Conservation (phyloP, 305 asterid species). For the Fraxinus platypoda region DNA sequence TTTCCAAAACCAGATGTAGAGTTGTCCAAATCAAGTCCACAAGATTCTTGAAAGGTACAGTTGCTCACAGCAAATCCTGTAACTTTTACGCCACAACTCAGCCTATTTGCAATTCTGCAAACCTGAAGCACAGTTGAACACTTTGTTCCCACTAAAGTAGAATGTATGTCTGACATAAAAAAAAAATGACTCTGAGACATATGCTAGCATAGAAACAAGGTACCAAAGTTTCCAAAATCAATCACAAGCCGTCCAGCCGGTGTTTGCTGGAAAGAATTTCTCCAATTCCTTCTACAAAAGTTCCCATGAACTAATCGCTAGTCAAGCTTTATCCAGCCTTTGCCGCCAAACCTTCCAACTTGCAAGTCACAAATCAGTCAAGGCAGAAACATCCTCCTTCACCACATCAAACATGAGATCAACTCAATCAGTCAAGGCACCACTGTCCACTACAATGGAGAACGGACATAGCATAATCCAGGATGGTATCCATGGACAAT, state of each 20-base stretch:
- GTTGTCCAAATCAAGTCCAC: background rate
- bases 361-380: background rate
- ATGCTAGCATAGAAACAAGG: background rate
- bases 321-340: background rate
- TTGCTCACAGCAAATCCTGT: background rate
- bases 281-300: background rate
- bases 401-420: background rate
- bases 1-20: too few relatives aligned
- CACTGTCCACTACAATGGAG: background rate
- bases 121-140: background rate
- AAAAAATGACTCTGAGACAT: background rate
- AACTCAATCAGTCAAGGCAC: background rate
- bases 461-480: background rate
- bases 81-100: background rate
- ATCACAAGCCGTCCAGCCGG: background rate
- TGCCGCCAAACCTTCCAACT: background rate
- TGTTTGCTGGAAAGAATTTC: background rate
- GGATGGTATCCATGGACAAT: background rate
- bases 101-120: background rate
- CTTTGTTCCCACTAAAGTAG: background rate
- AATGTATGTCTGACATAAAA: background rate
- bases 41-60: background rate
- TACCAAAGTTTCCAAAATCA: background rate
- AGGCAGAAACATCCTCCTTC: background rate
- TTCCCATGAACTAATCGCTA: background rate